A percentile compares a stretch with the other conserved stretches of the same genome.
phyloP scores from a whole-genome alignment of 2,329 filamentous ascomycete species.

The Elsinoe fawcettii region DNA sequence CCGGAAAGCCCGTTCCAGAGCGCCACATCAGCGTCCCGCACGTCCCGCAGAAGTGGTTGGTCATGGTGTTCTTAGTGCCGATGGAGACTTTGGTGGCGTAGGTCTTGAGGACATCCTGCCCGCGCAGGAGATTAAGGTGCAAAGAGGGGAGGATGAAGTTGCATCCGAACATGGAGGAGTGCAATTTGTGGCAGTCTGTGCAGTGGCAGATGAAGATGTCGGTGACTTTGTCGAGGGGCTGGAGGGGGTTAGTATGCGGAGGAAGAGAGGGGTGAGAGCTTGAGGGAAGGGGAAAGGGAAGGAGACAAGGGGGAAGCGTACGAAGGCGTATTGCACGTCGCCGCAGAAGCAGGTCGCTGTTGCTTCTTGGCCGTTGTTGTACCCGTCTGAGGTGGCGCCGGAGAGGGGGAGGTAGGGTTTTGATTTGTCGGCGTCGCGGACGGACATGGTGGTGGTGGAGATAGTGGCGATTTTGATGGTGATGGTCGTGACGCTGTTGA shows the following conservation, averaged over 20 bases:
- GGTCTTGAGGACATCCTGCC: slow-evolving; percentile 42
- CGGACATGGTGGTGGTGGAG: background rate
- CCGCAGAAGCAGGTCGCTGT: slow-evolving; percentile 55
- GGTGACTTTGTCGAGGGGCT: slow-evolving; percentile 37
- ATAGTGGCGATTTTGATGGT: too few relatives aligned
- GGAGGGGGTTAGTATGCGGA: slow-evolving; percentile 18
- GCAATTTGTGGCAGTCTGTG: slow-evolving; percentile 53
- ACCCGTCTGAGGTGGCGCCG: background rate
- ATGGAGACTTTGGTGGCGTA: slow-evolving; percentile 44
- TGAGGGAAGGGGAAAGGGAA: slow-evolving; percentile 45
- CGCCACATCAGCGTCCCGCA: slow-evolving; percentile 58
- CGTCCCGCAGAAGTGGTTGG: slow-evolving; percentile 52
- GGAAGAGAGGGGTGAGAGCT: background rate
- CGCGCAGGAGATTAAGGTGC: slow-evolving; percentile 44
- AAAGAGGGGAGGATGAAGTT: slow-evolving; percentile 47
- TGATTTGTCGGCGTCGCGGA: background rate
- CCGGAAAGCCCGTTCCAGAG: slow-evolving; percentile 38
- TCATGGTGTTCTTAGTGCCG: slow-evolving; percentile 45
- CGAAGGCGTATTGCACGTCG: slow-evolving; percentile 40
- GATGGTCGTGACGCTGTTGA: background rate
- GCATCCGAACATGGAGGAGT: slow-evolving; percentile 54
- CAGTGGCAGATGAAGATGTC: slow-evolving; percentile 55
- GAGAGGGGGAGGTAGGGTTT: slow-evolving; percentile 1
- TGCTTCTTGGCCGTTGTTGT: slow-evolving; percentile 26
- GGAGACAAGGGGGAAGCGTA: slow-evolving; percentile 50